These are phyloP conservation scores for Ophioceras dolichostomum DNA, from an alignment of 2,329 filamentous ascomycete species.

Conservation along the genomic window DNA sequence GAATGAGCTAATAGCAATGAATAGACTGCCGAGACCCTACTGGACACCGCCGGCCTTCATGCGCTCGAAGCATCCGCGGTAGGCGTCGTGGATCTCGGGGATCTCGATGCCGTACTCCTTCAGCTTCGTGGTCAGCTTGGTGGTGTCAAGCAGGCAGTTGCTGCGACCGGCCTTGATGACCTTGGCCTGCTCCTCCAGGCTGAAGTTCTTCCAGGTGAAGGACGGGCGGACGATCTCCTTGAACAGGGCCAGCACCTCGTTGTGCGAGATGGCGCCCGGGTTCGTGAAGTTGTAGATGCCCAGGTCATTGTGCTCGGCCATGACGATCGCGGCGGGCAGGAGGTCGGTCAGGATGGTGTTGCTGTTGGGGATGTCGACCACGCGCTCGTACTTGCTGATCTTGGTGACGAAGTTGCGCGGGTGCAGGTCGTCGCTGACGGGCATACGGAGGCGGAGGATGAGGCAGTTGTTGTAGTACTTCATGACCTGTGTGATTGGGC, in stretches of 20 bases:
- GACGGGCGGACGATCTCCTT: constrained; percentile 48
- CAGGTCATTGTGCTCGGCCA: constrained; percentile 48
- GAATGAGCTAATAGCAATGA: no score
- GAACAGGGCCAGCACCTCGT: constrained; percentile 52
- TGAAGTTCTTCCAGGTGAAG: constrained; percentile 55
- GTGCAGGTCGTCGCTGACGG: constrained; percentile 55
- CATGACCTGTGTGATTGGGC: constrained; percentile 48
- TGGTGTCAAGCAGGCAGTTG: constrained; percentile 53
- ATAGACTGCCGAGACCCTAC: no score
- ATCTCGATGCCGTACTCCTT: constrained; percentile 45
- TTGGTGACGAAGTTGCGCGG: constrained; percentile 58
- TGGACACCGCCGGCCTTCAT: constrained; percentile 45
- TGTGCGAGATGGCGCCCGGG: constrained; percentile 59
- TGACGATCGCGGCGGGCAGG: constrained; percentile 45
- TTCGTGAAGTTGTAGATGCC: constrained; percentile 62
- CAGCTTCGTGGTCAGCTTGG: constrained; percentile 48
- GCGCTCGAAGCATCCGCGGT: constrained; percentile 47
- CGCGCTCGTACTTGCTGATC: constrained; percentile 50
- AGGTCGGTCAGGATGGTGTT: constrained; percentile 55
- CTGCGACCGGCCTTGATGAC: constrained; percentile 55
- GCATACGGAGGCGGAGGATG: constrained; percentile 56
- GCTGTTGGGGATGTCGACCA: constrained; percentile 58
- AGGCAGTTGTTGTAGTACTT: constrained; percentile 49
- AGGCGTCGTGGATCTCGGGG: constrained; percentile 50
- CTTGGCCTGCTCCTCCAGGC: constrained; percentile 51